phyloP scores from a whole-genome alignment of 192 early-diverging fungal genomes.

The Linnemannia elongata region DNA sequence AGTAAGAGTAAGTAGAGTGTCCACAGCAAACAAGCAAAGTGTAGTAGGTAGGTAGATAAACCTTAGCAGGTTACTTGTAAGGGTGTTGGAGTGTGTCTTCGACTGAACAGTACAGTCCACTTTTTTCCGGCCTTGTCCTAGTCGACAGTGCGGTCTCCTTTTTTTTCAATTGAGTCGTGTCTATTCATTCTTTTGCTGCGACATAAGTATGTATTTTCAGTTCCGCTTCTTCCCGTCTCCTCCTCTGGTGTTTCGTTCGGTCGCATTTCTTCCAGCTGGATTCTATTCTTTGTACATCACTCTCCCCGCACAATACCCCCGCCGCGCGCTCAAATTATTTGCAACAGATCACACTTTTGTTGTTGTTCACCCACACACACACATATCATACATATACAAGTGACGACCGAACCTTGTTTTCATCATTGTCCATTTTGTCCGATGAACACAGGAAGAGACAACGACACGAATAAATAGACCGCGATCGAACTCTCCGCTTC shows the following conservation, averaged over 20 bases:
- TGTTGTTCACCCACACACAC: not conserved
- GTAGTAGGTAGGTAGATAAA: no score
- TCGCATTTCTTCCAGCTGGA: no score
- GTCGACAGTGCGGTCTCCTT: not conserved
- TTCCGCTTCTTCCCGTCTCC: not conserved
- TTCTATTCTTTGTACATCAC: not conserved
- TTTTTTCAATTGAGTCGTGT: not conserved
- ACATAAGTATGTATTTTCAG: not conserved
- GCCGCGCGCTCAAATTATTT: not conserved
- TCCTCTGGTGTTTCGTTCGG: no score
- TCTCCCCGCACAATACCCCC: not conserved
- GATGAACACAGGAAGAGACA: not conserved
- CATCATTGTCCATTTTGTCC: not conserved
- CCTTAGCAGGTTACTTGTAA: no score
- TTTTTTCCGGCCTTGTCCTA: not conserved
- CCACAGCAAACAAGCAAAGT: no score
- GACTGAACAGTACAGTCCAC: not conserved
- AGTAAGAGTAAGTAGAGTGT: no score
- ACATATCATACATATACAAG: not conserved
- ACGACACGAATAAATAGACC: not conserved
- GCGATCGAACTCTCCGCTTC: not conserved
- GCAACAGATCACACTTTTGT: no score
- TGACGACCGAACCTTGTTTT: not conserved
- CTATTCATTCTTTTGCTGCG: not conserved
- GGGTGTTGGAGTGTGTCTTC: no score